Evolutionary conservation across 148 eudicot genomes (phyloP).

Genomic region (Nepenthes mirabilis): DNA sequence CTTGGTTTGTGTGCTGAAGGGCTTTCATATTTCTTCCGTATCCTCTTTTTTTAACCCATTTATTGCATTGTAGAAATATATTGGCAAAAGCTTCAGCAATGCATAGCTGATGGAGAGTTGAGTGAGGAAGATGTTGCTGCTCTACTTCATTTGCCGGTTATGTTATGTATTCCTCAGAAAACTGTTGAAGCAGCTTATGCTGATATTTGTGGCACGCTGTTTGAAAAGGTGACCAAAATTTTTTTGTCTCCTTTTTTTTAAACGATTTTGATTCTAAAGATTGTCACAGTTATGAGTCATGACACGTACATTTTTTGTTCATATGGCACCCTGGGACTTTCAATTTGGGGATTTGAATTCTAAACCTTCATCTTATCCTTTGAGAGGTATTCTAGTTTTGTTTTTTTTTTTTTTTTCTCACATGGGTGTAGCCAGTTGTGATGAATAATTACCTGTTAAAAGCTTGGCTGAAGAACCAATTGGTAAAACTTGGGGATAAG

Average conservation of each 20-base stretch:
- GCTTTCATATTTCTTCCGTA: neutral
- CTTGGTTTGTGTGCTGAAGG: neutral
- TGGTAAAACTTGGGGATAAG: too few species aligned
- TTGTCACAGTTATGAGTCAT: too few species aligned
- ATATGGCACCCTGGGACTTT: too few species aligned
- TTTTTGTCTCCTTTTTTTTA: neutral
- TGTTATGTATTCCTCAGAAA: constrained; percentile 82
- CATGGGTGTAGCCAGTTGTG: too few species aligned
- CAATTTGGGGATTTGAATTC: too few species aligned
- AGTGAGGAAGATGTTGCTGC: constrained; percentile 68
- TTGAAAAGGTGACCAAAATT: constrained; percentile 59
- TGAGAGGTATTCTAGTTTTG: too few species aligned
- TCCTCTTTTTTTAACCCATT: neutral
- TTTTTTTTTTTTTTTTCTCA: too few species aligned
- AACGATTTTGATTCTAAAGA: too few species aligned
- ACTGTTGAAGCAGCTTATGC: constrained; percentile 84
- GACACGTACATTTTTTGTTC: too few species aligned
- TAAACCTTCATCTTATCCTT: too few species aligned
- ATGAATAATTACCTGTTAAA: too few species aligned
- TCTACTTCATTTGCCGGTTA: constrained; percentile 56
- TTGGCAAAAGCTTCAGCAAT: constrained; percentile 81
- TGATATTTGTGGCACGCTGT: constrained; percentile 72
- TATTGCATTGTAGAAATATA: constrained; percentile 54
- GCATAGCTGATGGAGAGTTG: constrained; percentile 71
- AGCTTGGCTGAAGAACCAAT: too few species aligned